These are phyloP conservation scores for Fusarium abutilonis DNA, from an alignment of 2,329 filamentous ascomycete genomes.

Conservation along the genomic window DNA sequence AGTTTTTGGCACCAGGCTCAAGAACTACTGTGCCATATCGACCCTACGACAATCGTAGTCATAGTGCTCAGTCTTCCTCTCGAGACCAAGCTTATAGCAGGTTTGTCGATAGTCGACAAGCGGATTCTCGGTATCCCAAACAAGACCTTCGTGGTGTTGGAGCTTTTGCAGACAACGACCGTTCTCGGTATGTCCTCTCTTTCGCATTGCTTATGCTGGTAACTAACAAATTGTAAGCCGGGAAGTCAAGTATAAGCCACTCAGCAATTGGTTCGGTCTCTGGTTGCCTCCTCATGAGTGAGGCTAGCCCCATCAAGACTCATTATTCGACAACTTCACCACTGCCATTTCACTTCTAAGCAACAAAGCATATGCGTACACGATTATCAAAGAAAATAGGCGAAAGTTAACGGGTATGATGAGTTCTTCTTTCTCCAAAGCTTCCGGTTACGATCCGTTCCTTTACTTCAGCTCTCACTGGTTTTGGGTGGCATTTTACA, in stretches of 20 bases:
- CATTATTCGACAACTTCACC: not conserved
- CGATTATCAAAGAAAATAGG: not conserved
- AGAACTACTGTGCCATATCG: slow-evolving; percentile 18
- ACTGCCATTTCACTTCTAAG: slow-evolving; percentile 1
- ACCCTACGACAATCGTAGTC: slow-evolving; percentile 1
- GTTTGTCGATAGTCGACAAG: slow-evolving; percentile 26
- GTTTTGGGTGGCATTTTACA: not conserved
- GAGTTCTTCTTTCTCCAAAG: not conserved
- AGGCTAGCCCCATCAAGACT: not conserved
- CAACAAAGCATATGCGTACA: not conserved
- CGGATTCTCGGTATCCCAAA: slow-evolving; percentile 23
- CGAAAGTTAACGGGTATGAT: slow-evolving; percentile 4
- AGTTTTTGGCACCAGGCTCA: slow-evolving; percentile 30
- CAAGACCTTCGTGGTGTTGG: slow-evolving; percentile 42
- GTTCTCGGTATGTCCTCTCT: slow-evolving; percentile 21
- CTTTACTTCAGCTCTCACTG: slow-evolving; percentile 4
- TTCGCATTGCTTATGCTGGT: too few species aligned
- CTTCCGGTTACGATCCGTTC: not conserved
- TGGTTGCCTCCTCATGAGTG: slow-evolving; percentile 40
- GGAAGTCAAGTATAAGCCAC: slow-evolving; percentile 44
- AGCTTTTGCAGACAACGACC: slow-evolving; percentile 37
- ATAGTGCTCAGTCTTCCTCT: slow-evolving; percentile 20
- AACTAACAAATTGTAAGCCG: slow-evolving; percentile 30
- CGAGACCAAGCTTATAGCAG: slow-evolving; percentile 23
- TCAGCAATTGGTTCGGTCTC: slow-evolving; percentile 45